A percentile compares a stretch with the other conserved stretches of the same genome.
phyloP scores from a whole-genome alignment of 2,329 filamentous ascomycete genomes.

The Epichloe coenophiala region DNA sequence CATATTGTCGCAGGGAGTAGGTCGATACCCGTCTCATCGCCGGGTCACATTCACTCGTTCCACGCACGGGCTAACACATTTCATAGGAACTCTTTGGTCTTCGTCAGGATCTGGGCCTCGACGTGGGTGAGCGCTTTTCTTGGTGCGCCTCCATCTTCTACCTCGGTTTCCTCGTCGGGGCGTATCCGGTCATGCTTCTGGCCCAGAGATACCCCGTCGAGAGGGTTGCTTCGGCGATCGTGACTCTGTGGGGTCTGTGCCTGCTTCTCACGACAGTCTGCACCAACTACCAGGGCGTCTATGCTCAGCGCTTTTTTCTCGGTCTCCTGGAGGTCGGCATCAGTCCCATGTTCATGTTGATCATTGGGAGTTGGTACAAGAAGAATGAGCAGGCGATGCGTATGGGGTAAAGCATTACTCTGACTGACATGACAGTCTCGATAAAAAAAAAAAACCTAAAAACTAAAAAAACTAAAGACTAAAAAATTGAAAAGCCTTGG shows the following conservation, averaged over 20 bases:
- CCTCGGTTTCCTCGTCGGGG: conserved; percentile 28
- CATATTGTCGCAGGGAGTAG: conserved; percentile 6
- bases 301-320: conserved; percentile 26
- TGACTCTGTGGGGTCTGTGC: conserved; percentile 16
- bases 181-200: conserved; percentile 20
- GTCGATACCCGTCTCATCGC: background rate
- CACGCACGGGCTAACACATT: background rate
- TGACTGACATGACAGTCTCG: background rate
- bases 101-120: conserved; percentile 2
- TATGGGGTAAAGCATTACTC: conserved; percentile 8
- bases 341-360: conserved; percentile 10
- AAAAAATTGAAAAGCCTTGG: no score
- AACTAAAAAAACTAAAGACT: background rate
- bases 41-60: background rate
- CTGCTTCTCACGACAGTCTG: conserved; percentile 25
- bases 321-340: conserved; percentile 28
- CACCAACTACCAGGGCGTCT: conserved; percentile 24
- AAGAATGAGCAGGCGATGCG: conserved; percentile 24
- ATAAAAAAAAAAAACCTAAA: background rate
- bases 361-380: conserved; percentile 5
- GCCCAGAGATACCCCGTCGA: conserved; percentile 17
- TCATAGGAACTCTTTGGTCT: conserved; percentile 4
- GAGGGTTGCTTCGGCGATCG: conserved; percentile 15
- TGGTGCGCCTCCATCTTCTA: conserved; percentile 29
- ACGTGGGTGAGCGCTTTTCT: conserved; percentile 3